Evolutionary conservation across 202 grass and related monocot species (phyloP), one percentile per base, ranked within the genome.

Genomic region (Brachypodium distachyon): DNA sequence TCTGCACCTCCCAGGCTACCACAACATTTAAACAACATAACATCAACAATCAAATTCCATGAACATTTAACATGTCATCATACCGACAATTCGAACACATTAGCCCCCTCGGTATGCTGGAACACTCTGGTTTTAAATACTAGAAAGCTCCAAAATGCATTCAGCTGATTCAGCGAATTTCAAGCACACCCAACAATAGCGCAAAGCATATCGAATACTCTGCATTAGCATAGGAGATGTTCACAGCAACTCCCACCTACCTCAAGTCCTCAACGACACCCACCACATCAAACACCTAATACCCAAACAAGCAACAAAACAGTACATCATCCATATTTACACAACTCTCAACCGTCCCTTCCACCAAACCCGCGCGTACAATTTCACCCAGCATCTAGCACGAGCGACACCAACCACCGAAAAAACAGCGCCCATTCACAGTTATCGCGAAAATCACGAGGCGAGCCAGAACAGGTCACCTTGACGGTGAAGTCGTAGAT

Each of bases 401-500:
- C 23, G 56, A 7, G 21, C n/a, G n/a, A n/a, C n/a, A n/a, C n/a
- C n/a, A n/a, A 26, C 84, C 22, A 29, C 14, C 6, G 18, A 12
- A 66, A 40, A 18, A 5, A 14, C 53, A 49, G n/a, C n/a, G n/a
- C n/a, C 49, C 26, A 41, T 53, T 28, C 60, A 56, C 23, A 42
- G 36, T 9, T 29, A 78, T 28, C 18, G 27, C 37, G 38, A 7
- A 57, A 49, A 25, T 4, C 2, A 56, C 9, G 23, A 48, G 47
- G 19, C 19, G 47, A 55, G 58, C 4, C 12, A 17, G 17, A 31
- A 23, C 17, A 0, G 16, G 36, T 3, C 16, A 94, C 92, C 96
- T 99, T 99, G 0, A 93, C 92, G n/a, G 89, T 91, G 81, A 89
- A 99, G 49, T 96, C 87, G 78, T 99, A 77, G 78, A 99, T 79